A percentile compares a stretch with the other conserved stretches of the same genome.
phyloP scores from a whole-genome alignment of 1,139 yeast genomes.

The Arxiozyma heterogenica region DNA sequence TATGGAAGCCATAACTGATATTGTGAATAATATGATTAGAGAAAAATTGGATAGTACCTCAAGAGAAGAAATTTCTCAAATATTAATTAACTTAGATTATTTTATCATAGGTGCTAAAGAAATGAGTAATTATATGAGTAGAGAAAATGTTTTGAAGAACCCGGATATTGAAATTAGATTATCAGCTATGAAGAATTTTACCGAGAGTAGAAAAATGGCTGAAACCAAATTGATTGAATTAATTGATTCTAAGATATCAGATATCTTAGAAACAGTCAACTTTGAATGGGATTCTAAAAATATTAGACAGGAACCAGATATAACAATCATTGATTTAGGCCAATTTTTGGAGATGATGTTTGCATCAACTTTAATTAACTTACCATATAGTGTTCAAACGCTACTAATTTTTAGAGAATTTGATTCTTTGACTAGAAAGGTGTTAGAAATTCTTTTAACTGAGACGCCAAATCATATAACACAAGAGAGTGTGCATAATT shows the following conservation, averaged over 20 bases:
- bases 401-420: conserved; percentile 76
- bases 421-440: conserved; percentile 70
- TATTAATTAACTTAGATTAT: conserved; percentile 78
- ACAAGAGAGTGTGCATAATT: conserved; percentile 46
- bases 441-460: conserved; percentile 50
- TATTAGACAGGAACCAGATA: conserved; percentile 55
- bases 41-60: conserved; percentile 62
- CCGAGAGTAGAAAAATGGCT: conserved; percentile 58
- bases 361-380: conserved; percentile 72
- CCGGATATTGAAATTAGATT: conserved; percentile 52
- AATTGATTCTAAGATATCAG: conserved; percentile 72
- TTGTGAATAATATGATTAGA: conserved; percentile 59
- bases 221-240: conserved; percentile 73
- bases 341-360: conserved; percentile 78
- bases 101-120: conserved; percentile 51
- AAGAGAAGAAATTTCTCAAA: conserved; percentile 86
- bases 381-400: conserved; percentile 72
- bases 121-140: conserved; percentile 35
- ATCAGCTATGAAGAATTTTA: conserved; percentile 48
- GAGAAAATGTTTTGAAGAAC: conserved; percentile 34
- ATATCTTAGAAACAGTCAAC: conserved; percentile 75
- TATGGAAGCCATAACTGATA: conserved; percentile 59
- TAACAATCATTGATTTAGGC: conserved; percentile 77
- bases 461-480: conserved; percentile 38
- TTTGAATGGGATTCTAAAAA: conserved; percentile 66